Evolutionary conservation across 768 basidiomycete genomes (phyloP).

Genomic region (Termitomyces sp.): DNA sequence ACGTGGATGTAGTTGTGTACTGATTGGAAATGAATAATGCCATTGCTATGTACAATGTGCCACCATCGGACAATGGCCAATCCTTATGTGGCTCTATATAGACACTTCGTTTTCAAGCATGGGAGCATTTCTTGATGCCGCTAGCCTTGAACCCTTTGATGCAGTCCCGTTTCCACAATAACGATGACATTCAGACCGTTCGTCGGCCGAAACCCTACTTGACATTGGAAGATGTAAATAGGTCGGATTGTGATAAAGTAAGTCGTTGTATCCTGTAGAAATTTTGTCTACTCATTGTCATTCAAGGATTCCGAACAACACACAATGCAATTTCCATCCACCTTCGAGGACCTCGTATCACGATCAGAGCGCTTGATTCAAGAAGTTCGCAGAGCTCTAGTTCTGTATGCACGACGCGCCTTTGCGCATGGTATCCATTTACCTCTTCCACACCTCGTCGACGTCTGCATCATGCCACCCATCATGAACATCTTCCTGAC

Average conservation of each 20-base stretch:
- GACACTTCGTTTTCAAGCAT: background rate
- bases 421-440: background rate
- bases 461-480: background rate
- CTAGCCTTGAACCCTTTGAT: background rate
- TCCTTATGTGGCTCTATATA: background rate
- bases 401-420: background rate
- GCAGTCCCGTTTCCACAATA: background rate
- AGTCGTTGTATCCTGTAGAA: background rate
- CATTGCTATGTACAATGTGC: too few species aligned
- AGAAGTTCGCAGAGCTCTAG: background rate
- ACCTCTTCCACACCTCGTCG: background rate
- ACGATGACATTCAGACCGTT: too few species aligned
- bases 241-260: background rate
- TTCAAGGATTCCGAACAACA: background rate
- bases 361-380: background rate
- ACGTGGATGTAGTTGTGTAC: background rate
- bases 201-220: too few species aligned
- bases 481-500: background rate
- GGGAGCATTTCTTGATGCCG: background rate
- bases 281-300: background rate
- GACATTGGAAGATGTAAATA: background rate
- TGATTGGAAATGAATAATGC: too few species aligned
- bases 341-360: too few species aligned
- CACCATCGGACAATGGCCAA: background rate
- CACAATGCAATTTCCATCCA: background rate